Conservation (phyloP, 805 yeast genomes). For the Vanderwaltozyma polyspora region DNA sequence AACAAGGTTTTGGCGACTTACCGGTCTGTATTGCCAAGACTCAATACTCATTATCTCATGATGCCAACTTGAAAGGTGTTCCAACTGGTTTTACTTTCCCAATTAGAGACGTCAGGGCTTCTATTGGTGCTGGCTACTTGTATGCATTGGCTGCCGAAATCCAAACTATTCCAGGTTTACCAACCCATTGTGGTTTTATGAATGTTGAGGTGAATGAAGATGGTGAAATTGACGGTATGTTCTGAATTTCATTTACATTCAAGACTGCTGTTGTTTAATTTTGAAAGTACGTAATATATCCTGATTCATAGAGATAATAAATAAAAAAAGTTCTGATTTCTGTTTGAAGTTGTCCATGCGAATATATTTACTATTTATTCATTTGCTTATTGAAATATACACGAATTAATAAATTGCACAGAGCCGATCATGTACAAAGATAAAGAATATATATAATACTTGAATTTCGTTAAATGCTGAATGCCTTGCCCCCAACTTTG, state of each 20-base stretch:
- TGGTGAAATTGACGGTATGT: constrained; percentile 75
- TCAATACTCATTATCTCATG: constrained; percentile 75
- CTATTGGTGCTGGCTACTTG: constrained; percentile 76
- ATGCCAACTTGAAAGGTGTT: constrained; percentile 72
- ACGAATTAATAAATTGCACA: too few relatives aligned
- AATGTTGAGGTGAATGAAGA: constrained; percentile 71
- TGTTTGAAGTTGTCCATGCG: too few relatives aligned
- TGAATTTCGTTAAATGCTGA: too few relatives aligned
- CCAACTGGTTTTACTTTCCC: constrained; percentile 75
- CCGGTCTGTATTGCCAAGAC: constrained; percentile 83
- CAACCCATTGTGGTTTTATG: constrained; percentile 81
- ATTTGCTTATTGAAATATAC: too few relatives aligned
- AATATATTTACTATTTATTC: too few relatives aligned
- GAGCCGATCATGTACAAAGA: too few relatives aligned
- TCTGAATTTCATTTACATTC: constrained; percentile 26
- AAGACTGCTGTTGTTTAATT: not conserved
- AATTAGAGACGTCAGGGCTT: constrained; percentile 66
- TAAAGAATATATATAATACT: too few relatives aligned
- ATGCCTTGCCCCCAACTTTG: too few relatives aligned
- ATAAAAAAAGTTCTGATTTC: too few relatives aligned
- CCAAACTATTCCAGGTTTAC: constrained; percentile 78
- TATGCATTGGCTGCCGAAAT: constrained; percentile 80
- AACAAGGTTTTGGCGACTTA: constrained; percentile 65
- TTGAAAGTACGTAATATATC: too few relatives aligned
- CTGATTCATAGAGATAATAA: too few relatives aligned